Evolutionary conservation across 768 basidiomycete species (phyloP).

Genomic region (Lactarius sp.): DNA sequence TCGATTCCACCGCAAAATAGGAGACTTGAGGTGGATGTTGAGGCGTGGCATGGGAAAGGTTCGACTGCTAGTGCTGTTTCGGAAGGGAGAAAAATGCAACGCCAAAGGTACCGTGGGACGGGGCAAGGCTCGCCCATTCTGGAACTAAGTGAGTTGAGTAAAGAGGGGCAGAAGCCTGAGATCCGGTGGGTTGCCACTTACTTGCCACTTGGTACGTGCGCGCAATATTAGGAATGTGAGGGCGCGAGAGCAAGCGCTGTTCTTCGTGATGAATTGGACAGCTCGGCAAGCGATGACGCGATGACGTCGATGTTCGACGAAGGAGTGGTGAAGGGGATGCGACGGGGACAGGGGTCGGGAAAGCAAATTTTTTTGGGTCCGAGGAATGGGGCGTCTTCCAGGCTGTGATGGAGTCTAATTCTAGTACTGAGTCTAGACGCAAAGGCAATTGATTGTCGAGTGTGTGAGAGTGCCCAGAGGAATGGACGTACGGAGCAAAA

Average conservation of each 20-base stretch:
- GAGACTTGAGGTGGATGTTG: too few species aligned
- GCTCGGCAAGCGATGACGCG: constrained; percentile 39
- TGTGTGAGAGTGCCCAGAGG: background rate
- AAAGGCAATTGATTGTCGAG: background rate
- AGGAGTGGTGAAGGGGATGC: constrained; percentile 36
- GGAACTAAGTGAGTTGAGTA: background rate
- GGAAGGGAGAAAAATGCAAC: background rate
- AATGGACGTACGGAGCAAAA: background rate
- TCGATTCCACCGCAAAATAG: too few species aligned
- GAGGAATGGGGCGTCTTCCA: constrained; percentile 33
- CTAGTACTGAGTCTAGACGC: background rate
- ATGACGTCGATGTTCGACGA: constrained; percentile 38
- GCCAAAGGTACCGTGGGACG: background rate
- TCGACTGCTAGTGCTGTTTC: background rate
- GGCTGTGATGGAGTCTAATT: background rate
- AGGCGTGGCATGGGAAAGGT: background rate
- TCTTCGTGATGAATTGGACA: constrained; percentile 31
- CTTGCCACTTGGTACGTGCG: background rate
- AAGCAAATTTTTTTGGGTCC: background rate
- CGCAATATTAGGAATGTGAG: background rate
- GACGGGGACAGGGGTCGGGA: constrained; percentile 24
- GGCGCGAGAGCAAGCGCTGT: background rate
- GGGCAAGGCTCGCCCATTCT: background rate
- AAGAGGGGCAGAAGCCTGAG: background rate
- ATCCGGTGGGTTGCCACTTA: background rate